Evolutionary conservation across 2,329 filamentous ascomycete species (phyloP), one percentile per base, ranked within the genome.

Genomic region (Ophiosphaerella korrae): DNA sequence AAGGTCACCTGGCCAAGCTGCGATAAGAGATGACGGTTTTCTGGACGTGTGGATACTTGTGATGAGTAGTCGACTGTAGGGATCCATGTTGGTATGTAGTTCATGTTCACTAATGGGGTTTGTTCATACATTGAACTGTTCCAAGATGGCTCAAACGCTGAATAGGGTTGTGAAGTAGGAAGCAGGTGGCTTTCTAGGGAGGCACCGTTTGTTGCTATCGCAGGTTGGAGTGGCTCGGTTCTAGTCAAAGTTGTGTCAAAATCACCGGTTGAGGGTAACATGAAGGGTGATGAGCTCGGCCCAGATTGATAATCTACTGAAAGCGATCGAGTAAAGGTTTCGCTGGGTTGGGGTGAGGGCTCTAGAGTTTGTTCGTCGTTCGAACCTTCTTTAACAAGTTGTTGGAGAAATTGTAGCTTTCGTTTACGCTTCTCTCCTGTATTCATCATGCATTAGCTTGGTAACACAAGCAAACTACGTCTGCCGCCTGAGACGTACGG

Each of bases 401-500:
- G 63, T 43, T 72, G 68, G 14, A 73, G 66, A 41, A 69, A 69
- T 38, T 71, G 66, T 1, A 73, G 64, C 59, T 73, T 73, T 29
- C 64, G 58, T 53, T 72, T 73, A 21, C 70, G 67, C 52, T 73
- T 73, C 42, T 73, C 70, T 31, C 70, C 70, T 73, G 41, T 13
- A n/a, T 5, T 26, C 23, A 8, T 16, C 13, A 29, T 31, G 5
- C 8, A 11, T 29, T 29, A 29, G 26, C 26, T 11, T 29, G 11
- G 3, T 11, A 29, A 29, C 26, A 11, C 26, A 11, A 29, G 26
- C 26, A 8, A 6, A 8, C 11, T 29, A 5, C 33, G 11, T n/a
- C 18, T 21, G 18, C 5, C 3, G 18, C 18, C 18, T 21, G 18
- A 7, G 33, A 59, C 69, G 26, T 60, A 72, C 70, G 61, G 50